Evolutionary conservation across 371 early-diverging fungal genomes (phyloP), one percentile per base, ranked within the genome.

Genomic region (Mortierella sp.): DNA sequence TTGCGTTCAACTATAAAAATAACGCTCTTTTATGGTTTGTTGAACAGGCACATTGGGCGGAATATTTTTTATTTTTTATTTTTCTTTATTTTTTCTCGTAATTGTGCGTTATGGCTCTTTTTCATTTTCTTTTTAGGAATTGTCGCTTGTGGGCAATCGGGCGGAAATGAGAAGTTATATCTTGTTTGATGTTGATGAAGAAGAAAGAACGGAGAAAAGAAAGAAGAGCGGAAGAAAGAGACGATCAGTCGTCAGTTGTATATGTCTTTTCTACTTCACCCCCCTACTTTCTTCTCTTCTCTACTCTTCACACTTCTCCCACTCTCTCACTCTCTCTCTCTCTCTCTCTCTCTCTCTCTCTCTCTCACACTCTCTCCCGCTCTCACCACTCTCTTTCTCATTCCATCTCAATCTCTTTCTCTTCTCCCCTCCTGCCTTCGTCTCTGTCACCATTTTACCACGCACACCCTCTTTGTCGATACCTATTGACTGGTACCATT

Each of bases 1-100:
- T 50, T 44, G 63, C 76, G 42, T 68, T 72, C 68, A 42, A 68
- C 24, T 68, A 68, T 65, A 65, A 10, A 68, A 68, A 68, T 42
- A 68, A 38, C 65, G 65, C 38, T 34, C 72, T 21, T 31, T 21
- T 48, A 50, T 24, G 65, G 60, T 58, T 58, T 26, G 58, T n/a
- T 58, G 28, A 28, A 14, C 6, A 0, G 60, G 19, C 31, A 3
- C 3, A 50, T 44, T 71, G 31, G 54, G 60, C 42, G 58, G 28
- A 44, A 19, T 60, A 24, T 70, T 50, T 34, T n/a, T 34, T n/a
- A n/a, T n/a, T n/a, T n/a, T n/a, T n/a, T n/a, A n/a, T n/a, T n/a
- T n/a, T n/a, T n/a, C n/a, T n/a, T n/a, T n/a, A n/a, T 34, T 34
- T 9, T 71, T 28, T 38, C 47, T 63, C 31, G 34, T 58, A 52